Base-by-base conservation (phyloP, 164 flowering plant species). In the Magnolia changhungtana region DNA sequence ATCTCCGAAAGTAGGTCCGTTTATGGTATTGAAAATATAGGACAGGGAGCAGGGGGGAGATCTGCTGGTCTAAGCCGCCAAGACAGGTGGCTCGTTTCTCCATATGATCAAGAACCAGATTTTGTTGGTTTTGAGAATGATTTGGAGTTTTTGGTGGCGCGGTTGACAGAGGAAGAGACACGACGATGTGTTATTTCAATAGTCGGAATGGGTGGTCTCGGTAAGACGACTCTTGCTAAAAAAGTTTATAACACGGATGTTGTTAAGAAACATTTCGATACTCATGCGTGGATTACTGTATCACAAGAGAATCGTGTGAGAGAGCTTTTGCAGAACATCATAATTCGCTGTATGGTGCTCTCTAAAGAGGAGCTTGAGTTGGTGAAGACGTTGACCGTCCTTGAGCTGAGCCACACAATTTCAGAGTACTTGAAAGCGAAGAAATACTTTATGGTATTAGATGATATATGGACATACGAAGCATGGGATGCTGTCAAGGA, bases 171-270 rank as follows among this genome's bases (percentile, higher is more conserved):
- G 2, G 63, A 7, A 20, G 68, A 73, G 1, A 2, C 9, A 2
- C 18, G 75, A 1, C 75, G 55, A 7, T 45, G 27, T 63, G 78
- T 79, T 1, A 20, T 82, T 31, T 79, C 84, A 10, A 74, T 82
- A 13, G 68, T 82, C 61, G 16, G 61, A 55, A 55, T 16, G 61
- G 16, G 16, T 2, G 61, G 61, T 16, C 13, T 11, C 10, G 79
- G 81, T 0, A 83, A 83, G 75, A 83, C 84, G 19, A 76, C 85
- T 13, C 66, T 76, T 8, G 83, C 85, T 13, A 78, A 74, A 27
- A 81, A 78, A 76, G 63, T 79, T 1, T 81, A 74, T 20, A 77
- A 72, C 21, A 61, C 76, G 23, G 69, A 27, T 8, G 8, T 0
- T 23, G 72, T 79, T 52, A 72, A 72, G 24, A 65, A 67, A 18